phyloP scores from a whole-genome alignment of 352 stramenopile species.

The Pythium aristosporum region DNA sequence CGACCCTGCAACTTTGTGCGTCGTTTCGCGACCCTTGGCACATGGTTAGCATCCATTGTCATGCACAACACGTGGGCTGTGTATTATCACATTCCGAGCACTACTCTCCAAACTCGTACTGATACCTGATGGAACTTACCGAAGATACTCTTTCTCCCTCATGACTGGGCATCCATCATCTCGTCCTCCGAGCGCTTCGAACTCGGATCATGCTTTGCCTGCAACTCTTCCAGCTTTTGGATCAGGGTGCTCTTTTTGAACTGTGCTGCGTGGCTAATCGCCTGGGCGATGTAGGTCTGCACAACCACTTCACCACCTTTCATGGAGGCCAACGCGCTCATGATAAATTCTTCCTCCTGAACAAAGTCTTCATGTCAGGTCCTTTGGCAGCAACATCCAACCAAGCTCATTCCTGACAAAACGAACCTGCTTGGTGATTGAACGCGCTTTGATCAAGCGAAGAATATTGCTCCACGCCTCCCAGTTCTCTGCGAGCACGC shows the following conservation, averaged over 20 bases:
- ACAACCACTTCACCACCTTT: slow-evolving; percentile 58
- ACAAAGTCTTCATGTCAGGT: not conserved
- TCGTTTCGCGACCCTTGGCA: slow-evolving; percentile 49
- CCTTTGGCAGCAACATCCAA: not conserved
- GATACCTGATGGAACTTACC: not conserved
- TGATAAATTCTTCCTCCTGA: slow-evolving; percentile 79
- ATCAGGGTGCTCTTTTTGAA: slow-evolving; percentile 73
- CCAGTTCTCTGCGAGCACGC: slow-evolving; percentile 83
- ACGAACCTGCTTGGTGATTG: slow-evolving; percentile 66
- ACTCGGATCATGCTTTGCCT: not conserved
- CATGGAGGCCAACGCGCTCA: slow-evolving; percentile 68
- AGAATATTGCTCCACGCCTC: slow-evolving; percentile 83
- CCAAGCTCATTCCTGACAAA: not conserved
- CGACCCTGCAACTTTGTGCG: not conserved
- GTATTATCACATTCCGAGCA: slow-evolving; percentile 14
- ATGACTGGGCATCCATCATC: not conserved
- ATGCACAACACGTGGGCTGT: slow-evolving; percentile 1
- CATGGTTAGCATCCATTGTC: slow-evolving; percentile 6
- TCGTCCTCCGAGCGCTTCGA: slow-evolving; percentile 4
- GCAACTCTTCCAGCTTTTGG: slow-evolving; percentile 42
- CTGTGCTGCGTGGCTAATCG: slow-evolving; percentile 54
- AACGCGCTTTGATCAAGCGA: slow-evolving; percentile 69
- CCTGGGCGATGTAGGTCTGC: slow-evolving; percentile 73
- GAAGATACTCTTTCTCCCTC: not conserved
- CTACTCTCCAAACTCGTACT: not conserved